A percentile compares a stretch with the other conserved stretches of the same genome.
Evolutionary conservation across 441 rosid species (phyloP).

Genomic region (Aquilaria agallochum): DNA sequence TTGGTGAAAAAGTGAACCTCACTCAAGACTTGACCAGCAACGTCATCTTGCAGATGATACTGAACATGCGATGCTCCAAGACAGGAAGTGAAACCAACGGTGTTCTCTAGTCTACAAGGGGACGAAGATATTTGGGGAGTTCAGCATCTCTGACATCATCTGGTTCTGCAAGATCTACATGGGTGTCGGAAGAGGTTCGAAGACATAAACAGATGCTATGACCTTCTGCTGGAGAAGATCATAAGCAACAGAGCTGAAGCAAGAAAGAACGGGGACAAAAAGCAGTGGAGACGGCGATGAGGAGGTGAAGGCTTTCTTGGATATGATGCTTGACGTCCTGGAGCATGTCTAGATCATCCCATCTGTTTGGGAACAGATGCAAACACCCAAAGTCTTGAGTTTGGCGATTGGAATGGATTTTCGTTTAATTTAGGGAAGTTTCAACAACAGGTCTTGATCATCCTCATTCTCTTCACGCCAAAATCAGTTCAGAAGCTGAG

Average conservation of each 20-base stretch:
- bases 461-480: too few species aligned
- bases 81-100: slow-evolving; percentile 10
- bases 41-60: slow-evolving; percentile 31
- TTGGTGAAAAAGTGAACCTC: slow-evolving; percentile 18
- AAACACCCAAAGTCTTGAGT: too few species aligned
- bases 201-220: slow-evolving; percentile 17
- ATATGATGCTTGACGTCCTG: slow-evolving; percentile 23
- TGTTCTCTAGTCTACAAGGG: slow-evolving; percentile 18
- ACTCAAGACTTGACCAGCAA: slow-evolving; percentile 25
- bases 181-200: slow-evolving; percentile 20
- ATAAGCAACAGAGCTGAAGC: slow-evolving; percentile 7
- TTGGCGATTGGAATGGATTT: too few species aligned
- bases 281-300: neutral
- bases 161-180: slow-evolving; percentile 36
- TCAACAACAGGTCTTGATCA: too few species aligned
- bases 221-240: slow-evolving; percentile 23
- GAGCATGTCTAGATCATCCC: slow-evolving; percentile 9
- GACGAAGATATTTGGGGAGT: slow-evolving; percentile 26
- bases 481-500: too few species aligned
- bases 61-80: slow-evolving; percentile 16
- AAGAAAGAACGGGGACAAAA: neutral
- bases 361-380: too few species aligned
- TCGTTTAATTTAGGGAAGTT: too few species aligned
- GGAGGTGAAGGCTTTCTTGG: slow-evolving; percentile 24
- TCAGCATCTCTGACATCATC: slow-evolving; percentile 28